A percentile compares a stretch with the other conserved stretches of the same genome.
phyloP scores from a whole-genome alignment of 257 asterid genomes.

The Penstemon barbatus region DNA sequence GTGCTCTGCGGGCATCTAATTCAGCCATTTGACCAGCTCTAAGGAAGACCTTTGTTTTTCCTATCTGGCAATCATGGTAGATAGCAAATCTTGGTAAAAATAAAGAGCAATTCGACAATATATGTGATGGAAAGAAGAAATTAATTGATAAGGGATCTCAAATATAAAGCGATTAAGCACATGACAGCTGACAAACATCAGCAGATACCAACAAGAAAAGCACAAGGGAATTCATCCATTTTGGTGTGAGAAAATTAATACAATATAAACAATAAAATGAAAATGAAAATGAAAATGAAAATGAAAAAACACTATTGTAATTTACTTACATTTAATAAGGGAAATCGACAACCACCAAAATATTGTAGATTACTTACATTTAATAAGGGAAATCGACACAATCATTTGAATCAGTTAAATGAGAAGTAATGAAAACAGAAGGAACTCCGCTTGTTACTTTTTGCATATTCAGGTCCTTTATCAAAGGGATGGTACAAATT shows the following conservation, averaged over 20 bases:
- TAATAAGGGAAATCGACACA: background rate
- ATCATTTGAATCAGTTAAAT: background rate
- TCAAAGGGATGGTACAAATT: no score
- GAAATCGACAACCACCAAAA: background rate
- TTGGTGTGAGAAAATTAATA: background rate
- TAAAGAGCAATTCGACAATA: slow-evolving; percentile 14
- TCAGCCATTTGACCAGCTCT: slow-evolving; percentile 99
- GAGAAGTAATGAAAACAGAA: background rate
- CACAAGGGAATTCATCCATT: background rate
- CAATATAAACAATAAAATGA: no score
- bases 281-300: no score
- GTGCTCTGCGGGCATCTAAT: slow-evolving; percentile 86
- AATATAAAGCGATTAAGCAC: background rate
- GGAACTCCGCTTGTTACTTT: background rate
- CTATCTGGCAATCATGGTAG: slow-evolving; percentile 59
- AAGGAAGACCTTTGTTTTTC: slow-evolving; percentile 84
- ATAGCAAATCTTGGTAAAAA: slow-evolving; percentile 12
- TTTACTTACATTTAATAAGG: background rate
- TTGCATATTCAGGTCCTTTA: background rate
- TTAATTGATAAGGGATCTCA: background rate
- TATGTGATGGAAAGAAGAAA: slow-evolving; percentile 6
- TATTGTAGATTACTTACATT: background rate
- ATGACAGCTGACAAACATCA: background rate
- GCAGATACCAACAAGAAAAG: background rate
- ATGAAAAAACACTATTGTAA: no score